Base-by-base conservation (phyloP, 2,329 filamentous ascomycete species). In the Albifimbria verrucaria region DNA sequence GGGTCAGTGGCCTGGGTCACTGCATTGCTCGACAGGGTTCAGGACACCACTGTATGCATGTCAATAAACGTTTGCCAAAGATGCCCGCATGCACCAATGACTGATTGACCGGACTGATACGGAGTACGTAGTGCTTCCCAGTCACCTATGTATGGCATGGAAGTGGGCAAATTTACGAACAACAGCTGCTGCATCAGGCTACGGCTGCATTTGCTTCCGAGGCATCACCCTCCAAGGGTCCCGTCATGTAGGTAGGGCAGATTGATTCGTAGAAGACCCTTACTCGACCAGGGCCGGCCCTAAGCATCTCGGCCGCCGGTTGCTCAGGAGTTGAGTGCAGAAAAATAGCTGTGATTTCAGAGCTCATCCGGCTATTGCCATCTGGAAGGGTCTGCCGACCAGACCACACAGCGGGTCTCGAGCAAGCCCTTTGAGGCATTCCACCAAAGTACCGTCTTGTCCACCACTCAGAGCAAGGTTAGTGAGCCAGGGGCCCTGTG, bases 291-390 rank as follows among this genome's bases (percentile, higher is more conserved):
- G 63, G 59, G 52, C 65, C 65, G 62, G 62, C 60, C 60, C 56
- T 62, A 65, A 63, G 55, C 51, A 55, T 55, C 55, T 65, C 62
- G 66, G 67, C 63, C 65, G 65, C 65, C 64, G 66, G 59, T 49
- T 39, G 15, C 9, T 39, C 32, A 39, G 32, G 32, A 6, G 18
- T n/a, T n/a, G 18, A 39, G 18, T n/a, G 32, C 11, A 39, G 32
- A 39, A 39, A 39, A 39, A 39, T 39, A 39, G 32, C 32, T 12
- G 18, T 39, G 32, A 39, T 39, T 39, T n/a, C 36, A 52, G 23
- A 39, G 21, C 24, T 3, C 18, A 32, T 43, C 43, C 42, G 22
- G n/a, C 9, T 44, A 44, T 41, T 36, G 56, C 53, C 53, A 50
- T 26, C 20, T 43, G 48, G 28, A 41, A 26, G 25, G 44, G 43